These are phyloP conservation scores for Arabidopsis arenosa DNA, from an alignment of 345 rosid species.

Conservation along the genomic window DNA sequence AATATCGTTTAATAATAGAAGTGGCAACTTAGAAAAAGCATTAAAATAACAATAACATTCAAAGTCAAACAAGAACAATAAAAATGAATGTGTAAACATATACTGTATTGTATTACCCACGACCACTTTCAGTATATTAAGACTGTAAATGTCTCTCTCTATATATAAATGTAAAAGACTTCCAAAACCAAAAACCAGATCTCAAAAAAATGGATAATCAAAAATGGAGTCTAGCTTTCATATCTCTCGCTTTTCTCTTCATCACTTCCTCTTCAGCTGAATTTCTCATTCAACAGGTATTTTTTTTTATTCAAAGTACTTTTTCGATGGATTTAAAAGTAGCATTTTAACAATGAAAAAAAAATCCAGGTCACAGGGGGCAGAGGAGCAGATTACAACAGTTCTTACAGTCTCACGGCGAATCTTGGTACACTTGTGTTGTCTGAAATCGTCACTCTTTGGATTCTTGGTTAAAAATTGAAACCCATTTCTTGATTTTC, in stretches of 20 bases:
- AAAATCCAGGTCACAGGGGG: constrained; percentile 28
- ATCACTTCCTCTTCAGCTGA: constrained; percentile 39
- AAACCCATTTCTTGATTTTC: background rate
- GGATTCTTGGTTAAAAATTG: background rate
- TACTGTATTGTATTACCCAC: background rate
- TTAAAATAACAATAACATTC: background rate
- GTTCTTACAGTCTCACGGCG: constrained; percentile 7
- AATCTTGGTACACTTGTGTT: constrained; percentile 31
- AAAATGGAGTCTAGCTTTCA: constrained; percentile 24
- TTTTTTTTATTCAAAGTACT: no score
- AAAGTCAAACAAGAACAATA: background rate
- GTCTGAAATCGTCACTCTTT: background rate
- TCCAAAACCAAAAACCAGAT: no score
- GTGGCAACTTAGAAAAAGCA: background rate
- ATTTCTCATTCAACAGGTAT: constrained; percentile 26
- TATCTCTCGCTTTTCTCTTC: constrained; percentile 33
- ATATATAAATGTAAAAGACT: no score
- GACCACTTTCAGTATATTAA: background rate
- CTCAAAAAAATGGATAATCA: constrained; percentile 14
- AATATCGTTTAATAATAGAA: background rate
- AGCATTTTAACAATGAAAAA: background rate
- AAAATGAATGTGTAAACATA: no score
- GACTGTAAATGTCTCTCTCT: no score
- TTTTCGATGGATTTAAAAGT: no score
- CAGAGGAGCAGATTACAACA: constrained; percentile 19